These are phyloP conservation scores for Diaporthe sp. DNA, from an alignment of 2,329 filamentous ascomycete species.

Conservation along the genomic window DNA sequence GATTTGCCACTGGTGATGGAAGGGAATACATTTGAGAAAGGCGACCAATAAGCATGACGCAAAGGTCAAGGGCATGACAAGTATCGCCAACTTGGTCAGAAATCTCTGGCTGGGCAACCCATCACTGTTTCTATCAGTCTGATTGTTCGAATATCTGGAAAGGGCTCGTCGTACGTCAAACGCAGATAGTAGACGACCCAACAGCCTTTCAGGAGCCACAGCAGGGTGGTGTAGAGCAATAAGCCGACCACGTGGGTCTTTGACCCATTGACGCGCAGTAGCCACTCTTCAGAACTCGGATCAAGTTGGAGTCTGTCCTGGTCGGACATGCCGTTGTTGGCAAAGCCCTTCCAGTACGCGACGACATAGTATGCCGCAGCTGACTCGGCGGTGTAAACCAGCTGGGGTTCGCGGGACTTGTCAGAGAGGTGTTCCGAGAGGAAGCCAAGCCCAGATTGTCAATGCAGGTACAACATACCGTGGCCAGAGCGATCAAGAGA, in stretches of 20 bases:
- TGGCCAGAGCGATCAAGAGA: conserved; percentile 38
- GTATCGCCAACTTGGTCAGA: conserved; percentile 53
- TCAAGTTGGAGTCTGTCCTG: conserved; percentile 53
- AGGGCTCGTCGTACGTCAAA: conserved; percentile 51
- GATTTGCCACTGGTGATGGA: conserved; percentile 61
- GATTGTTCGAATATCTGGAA: background rate
- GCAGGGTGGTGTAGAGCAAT: conserved; percentile 58
- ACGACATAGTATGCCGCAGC: conserved; percentile 41
- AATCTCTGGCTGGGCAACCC: conserved; percentile 51
- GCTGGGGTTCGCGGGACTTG: conserved; percentile 1
- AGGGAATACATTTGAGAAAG: conserved; percentile 55
- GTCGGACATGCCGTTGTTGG: conserved; percentile 57
- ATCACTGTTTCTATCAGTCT: conserved; percentile 42
- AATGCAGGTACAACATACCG: conserved; percentile 32
- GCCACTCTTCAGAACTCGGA: conserved; percentile 53
- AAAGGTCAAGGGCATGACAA: conserved; percentile 54
- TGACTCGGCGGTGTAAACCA: conserved; percentile 41
- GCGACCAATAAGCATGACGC: conserved; percentile 55
- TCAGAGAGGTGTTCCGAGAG: background rate
- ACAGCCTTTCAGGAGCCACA: conserved; percentile 64
- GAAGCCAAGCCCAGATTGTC: too few species aligned
- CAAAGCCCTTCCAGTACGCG: conserved; percentile 40
- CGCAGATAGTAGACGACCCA: conserved; percentile 63
- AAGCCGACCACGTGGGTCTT: conserved; percentile 65
- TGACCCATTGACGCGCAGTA: conserved; percentile 57